Evolutionary conservation across 192 early-diverging fungal species (phyloP).

Genomic region (Coemansia sp.): DNA sequence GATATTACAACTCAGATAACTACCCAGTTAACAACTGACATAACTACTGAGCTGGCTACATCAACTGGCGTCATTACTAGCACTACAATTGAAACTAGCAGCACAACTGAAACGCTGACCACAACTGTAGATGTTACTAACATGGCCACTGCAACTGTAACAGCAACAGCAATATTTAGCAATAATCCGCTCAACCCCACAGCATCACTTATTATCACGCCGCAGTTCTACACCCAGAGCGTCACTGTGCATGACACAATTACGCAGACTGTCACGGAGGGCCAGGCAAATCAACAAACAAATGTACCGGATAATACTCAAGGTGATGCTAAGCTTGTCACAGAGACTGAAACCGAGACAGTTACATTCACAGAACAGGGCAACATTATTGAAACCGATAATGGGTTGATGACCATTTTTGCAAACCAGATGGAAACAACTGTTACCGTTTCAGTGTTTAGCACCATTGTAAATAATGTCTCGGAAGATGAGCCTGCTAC

Average conservation of each 20-base stretch:
- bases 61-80: conserved; percentile 5
- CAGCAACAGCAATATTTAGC: neutral
- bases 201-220: conserved; percentile 3
- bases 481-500: neutral
- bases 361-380: too few species aligned
- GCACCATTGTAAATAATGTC: neutral
- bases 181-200: neutral
- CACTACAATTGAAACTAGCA: conserved; percentile 1
- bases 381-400: neutral
- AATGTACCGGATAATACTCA: neutral
- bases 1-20: neutral
- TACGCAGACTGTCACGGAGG: neutral
- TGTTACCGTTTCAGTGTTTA: neutral
- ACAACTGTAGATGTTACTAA: neutral
- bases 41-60: neutral
- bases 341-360: neutral
- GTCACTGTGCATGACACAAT: conserved; percentile 2
- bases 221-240: conserved; percentile 3
- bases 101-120: conserved; percentile 3
- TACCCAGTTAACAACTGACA: conserved; percentile 1
- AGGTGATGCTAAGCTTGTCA: neutral
- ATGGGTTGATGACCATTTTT: neutral
- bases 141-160: neutral
- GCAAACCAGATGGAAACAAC: neutral
- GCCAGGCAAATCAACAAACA: neutral